Evolutionary conservation across 805 yeast genomes (phyloP), one percentile per base, ranked within the genome.

Genomic region (Pichia deserticola): DNA sequence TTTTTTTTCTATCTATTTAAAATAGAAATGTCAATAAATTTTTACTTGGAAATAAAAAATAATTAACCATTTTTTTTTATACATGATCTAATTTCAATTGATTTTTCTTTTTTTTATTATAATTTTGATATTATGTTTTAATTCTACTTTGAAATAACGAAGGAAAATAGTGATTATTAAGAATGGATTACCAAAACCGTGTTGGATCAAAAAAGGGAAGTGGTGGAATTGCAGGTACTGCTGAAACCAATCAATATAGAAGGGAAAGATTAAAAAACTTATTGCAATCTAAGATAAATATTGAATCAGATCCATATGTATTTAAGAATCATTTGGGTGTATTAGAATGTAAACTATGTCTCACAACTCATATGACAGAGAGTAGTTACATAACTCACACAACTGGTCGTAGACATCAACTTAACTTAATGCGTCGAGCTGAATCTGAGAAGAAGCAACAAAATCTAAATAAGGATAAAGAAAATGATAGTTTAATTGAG

Each of bases 161-260:
- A 20, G 20, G 20, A 3, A 20, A 20, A 20, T 20, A 20, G 20
- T 39, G 25, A 13, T 29, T 25, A 39, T 4, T 6, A 12, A 52
- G 38, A 6, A 89, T 89, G 97, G 96, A 89, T 64, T 87, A 87
- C 61, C 90, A 88, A 54, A 86, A 86, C 57, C 69, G 96, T 59
- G 95, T 86, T 3, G 96, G 96, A 42, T 84, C 95, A 7, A 89
- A 89, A 67, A 82, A 87, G 63, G 97, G 97, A 36, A 79, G 84
- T 32, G 97, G 97, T 56, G 97, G 96, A 7, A 73, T 89, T 20
- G 97, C 96, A 0, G 86, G 86, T 5, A 69, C 72, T 41, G 77
- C 81, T 25, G 89, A 85, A 55, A 72, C 82, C 7, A 86, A 86
- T 58, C 77, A 81, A 5, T 84, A 84, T 42, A 73, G 90, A 43